Evolutionary conservation across 1,284 basidiomycete genomes (phyloP).

Genomic region (Fomes fomentarius): DNA sequence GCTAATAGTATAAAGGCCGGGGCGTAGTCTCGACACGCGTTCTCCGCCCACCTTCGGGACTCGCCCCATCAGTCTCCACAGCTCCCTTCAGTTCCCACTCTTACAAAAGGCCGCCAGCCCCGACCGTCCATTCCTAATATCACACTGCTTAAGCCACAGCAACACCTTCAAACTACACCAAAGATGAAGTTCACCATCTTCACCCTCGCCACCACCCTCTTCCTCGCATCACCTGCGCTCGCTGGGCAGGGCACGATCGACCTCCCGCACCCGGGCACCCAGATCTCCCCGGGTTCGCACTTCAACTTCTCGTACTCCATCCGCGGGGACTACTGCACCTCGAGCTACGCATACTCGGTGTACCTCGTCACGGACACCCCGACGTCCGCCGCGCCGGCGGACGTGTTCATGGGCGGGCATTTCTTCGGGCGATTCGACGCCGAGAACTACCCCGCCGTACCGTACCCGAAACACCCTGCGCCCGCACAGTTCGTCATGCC

Average conservation of each 20-base stretch:
- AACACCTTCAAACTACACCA: background rate
- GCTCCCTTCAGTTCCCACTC: background rate
- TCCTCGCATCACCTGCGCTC: conserved; percentile 12
- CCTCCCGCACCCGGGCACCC: conserved; percentile 34
- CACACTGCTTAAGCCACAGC: background rate
- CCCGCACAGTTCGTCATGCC: conserved; percentile 50
- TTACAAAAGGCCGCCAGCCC: background rate
- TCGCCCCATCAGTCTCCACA: background rate
- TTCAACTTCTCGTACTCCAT: conserved; percentile 44
- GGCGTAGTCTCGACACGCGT: background rate
- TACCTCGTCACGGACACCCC: conserved; percentile 41
- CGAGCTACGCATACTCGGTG: conserved; percentile 47
- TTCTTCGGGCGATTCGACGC: conserved; percentile 46
- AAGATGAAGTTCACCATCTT: conserved; percentile 21
- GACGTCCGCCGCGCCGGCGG: conserved; percentile 28
- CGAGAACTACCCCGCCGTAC: conserved; percentile 45
- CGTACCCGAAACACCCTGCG: conserved; percentile 43
- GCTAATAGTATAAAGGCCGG: conserved; percentile 1
- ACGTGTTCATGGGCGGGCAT: conserved; percentile 39
- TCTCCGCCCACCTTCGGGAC: background rate
- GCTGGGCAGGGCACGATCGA: conserved; percentile 8
- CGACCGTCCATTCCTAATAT: background rate
- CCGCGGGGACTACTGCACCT: conserved; percentile 46
- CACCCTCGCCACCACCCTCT: conserved; percentile 9
- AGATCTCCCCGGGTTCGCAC: conserved; percentile 34